These are phyloP conservation scores for Chytriomyces hyalinus DNA, from an alignment of 192 early-diverging fungal species.

Conservation along the genomic window DNA sequence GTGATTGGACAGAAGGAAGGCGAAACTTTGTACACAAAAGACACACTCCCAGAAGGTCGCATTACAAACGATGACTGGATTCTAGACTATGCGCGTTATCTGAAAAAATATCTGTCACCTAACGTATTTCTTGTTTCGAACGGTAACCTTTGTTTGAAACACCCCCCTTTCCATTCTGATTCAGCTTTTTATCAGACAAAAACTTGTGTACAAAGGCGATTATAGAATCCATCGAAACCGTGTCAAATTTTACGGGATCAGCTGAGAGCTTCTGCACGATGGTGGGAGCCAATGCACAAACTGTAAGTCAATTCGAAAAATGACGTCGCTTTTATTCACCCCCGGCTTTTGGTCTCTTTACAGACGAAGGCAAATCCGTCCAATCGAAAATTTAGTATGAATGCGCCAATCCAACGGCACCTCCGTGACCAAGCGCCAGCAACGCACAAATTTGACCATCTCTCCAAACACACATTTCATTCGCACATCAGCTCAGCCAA, in stretches of 20 bases:
- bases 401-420: no score
- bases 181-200: conserved; percentile 5
- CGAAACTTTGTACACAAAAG: conserved; percentile 15
- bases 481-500: no score
- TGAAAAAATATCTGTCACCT: neutral
- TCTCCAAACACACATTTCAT: no score
- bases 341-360: no score
- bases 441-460: no score
- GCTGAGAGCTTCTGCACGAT: conserved; percentile 3
- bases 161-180: neutral
- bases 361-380: no score
- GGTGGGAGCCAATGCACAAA: no score
- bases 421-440: no score
- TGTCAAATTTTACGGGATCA: conserved; percentile 15
- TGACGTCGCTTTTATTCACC: no score
- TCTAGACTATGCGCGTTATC: conserved; percentile 25
- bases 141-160: neutral
- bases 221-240: conserved; percentile 10
- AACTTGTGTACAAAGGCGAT: conserved; percentile 28
- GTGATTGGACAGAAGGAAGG: conserved; percentile 7
- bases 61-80: conserved; percentile 28
- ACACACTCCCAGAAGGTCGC: neutral
- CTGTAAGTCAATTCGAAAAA: no score
- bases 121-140: conserved; percentile 16
- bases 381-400: no score